Percentiles rank a stretch among this genome's conserved stretches.
Evolutionary conservation across 1,284 basidiomycete genomes (phyloP).

Genomic region (Cystobasidiaceae sp.): DNA sequence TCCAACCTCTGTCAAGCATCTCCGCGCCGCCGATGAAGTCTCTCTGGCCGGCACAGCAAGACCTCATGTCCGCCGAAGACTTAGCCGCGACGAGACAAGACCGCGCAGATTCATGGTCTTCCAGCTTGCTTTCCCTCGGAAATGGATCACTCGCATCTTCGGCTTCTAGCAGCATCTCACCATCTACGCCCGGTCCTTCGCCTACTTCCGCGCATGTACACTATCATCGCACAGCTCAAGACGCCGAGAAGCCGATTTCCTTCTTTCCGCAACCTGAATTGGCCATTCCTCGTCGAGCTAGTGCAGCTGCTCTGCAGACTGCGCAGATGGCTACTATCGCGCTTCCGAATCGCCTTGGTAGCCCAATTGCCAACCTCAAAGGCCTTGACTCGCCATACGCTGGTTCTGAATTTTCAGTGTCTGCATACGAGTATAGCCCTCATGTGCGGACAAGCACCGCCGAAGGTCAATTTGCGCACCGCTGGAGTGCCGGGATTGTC

Average conservation of each 20-base stretch:
- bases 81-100: not conserved
- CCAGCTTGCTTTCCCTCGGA: not conserved
- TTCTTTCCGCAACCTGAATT: too few species aligned
- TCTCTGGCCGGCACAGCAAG: too few species aligned
- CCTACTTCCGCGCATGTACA: too few species aligned
- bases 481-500: not conserved
- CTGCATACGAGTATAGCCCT: not conserved
- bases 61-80: too few species aligned
- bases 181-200: not conserved
- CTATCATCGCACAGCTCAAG: too few species aligned
- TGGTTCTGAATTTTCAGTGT: slow-evolving; percentile 2
- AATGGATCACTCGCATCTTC: not conserved
- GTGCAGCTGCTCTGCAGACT: too few species aligned
- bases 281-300: too few species aligned
- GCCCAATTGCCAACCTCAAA: not conserved
- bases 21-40: too few species aligned
- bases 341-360: not conserved
- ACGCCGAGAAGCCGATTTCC: too few species aligned
- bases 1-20: too few species aligned
- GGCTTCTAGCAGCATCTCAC: not conserved
- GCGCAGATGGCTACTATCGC: too few species aligned
- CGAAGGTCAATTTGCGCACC: not conserved
- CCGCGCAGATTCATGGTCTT: slow-evolving; percentile 8
- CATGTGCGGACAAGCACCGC: not conserved
- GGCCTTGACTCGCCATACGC: not conserved